Percentiles rank a stretch among this genome's conserved stretches.
phyloP scores from a whole-genome alignment of 495 filamentous ascomycete species.

The Penicillium waksmanii region DNA sequence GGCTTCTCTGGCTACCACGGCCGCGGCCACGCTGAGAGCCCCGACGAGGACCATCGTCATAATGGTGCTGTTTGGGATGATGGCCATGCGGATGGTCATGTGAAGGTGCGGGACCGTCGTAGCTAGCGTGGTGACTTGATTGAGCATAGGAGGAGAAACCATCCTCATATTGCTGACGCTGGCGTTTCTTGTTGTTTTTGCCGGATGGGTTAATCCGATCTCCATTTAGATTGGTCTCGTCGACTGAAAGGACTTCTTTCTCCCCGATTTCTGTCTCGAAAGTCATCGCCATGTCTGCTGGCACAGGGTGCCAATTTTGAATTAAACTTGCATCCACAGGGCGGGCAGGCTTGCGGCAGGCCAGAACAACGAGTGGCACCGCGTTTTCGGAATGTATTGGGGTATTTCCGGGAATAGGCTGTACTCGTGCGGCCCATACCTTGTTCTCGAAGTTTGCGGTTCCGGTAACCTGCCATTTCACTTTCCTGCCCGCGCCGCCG shows the following conservation, averaged over 20 bases:
- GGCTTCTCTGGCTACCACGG: constrained; percentile 46
- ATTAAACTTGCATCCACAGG: constrained; percentile 83
- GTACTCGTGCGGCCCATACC: constrained; percentile 83
- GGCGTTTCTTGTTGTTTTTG: constrained; percentile 42
- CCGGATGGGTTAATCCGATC: constrained; percentile 42
- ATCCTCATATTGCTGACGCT: constrained; percentile 42
- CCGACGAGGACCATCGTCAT: constrained; percentile 40
- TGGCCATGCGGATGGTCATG: constrained; percentile 26
- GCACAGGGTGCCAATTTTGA: constrained; percentile 78
- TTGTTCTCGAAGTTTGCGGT: constrained; percentile 73
- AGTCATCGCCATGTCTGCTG: constrained; percentile 63
- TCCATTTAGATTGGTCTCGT: constrained; percentile 69
- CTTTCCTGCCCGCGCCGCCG: constrained; percentile 80
- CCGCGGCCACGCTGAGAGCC: constrained; percentile 54
- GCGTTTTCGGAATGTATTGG: constrained; percentile 74
- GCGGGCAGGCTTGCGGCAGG: constrained; percentile 68
- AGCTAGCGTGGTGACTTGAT: constrained; percentile 12
- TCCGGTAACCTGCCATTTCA: constrained; percentile 81
- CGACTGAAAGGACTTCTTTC: constrained; percentile 65
- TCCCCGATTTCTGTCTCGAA: constrained; percentile 86
- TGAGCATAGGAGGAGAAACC: constrained; percentile 29
- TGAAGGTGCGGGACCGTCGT: constrained; percentile 22
- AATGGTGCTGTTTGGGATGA: constrained; percentile 24
- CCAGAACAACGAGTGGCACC: constrained; percentile 75
- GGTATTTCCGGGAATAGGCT: constrained; percentile 66